Base-by-base conservation (phyloP, 192 early-diverging fungal species). In the Podila epigama region DNA sequence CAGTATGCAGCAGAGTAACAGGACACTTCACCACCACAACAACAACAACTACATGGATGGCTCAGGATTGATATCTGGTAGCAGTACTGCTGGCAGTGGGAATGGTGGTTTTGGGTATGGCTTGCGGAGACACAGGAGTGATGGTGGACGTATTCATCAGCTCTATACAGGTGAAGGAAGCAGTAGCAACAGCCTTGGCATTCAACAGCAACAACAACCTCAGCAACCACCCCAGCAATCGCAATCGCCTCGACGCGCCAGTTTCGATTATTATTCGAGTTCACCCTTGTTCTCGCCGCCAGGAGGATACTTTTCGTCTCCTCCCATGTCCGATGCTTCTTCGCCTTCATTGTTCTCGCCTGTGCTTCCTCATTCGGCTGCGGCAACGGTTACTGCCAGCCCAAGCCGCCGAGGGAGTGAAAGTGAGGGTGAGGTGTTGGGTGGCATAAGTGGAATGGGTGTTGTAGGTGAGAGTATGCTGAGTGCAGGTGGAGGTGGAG, bases 71-170 rank as follows among this genome's bases (percentile, higher is more conserved):
- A n/a, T n/a, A 39, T 40, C 18, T 27, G 55, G 51, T 13, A 16
- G 34, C 16, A 36, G 54, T 1, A 42, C 42, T 1, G 16, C 57
- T 27, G 55, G 51, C 4, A 59, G 64, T 2, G 13, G 62, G 13
- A 59, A 60, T 36, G 44, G 33, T 11, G 10, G 42, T 27, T 10
- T 51, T 11, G n/a, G 20, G 28, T 52, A 60, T 16, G 59, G 58
- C 1, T 36, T 63, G 25, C 60, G 72, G 1, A 64, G 72, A 0
- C 60, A 68, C 36, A 58, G 29, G 6, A 75, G 72, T 22, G 72
- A 75, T 42, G 54, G 72, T 0, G 48, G 65, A 20, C 33, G 65
- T 32, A 8, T 75, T 20, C 18, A 58, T 34, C 53, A 33, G 4
- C 37, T 29, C 0, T 29, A 22, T 20, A 29, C 22, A 10, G 15